Evolutionary conservation across 2,329 filamentous ascomycete species (phyloP), one percentile per base, ranked within the genome.

Genomic region (Sarocladium kiliense): DNA sequence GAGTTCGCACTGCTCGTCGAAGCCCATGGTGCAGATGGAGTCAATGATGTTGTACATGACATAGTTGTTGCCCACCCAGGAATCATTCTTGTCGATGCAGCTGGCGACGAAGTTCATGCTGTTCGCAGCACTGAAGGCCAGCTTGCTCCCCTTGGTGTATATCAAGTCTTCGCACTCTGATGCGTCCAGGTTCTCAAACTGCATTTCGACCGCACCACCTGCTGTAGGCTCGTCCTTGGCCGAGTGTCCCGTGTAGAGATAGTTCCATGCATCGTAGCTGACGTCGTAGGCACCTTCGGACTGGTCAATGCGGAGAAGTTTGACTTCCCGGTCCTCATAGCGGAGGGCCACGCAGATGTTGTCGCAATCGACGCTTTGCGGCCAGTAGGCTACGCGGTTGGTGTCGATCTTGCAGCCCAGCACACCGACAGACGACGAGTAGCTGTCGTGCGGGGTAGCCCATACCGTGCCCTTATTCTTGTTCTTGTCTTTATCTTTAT

Each of bases 241-340:
- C 2, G 71, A 70, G 54, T 74, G 56, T 55, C 77, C 77, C 0
- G 74, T 78, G 50, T 68, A 62, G n/a, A 85, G 77, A 60, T 80
- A 81, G 68, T 82, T 83, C 79, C 80, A 85, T 21, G 81, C 81
- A 61, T 84, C 81, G 71, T 84, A 85, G 63, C 72, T 76, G 64
- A 85, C 73, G 64, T 85, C 82, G 67, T 82, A 66, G 27, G 81
- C 81, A 55, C 80, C 80, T 55, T 73, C 71, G 0, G 80, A 84
- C 58, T 75, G 71, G 68, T 85, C 82, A 61, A 85, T 68, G 63
- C 77, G 78, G 39, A 85, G 74, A 47, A 90, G 81, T 58, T 82
- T 75, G 57, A 86, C 70, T 23, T 69, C 70, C 49, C 80, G 78
- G 56, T 70, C 76, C 30, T 70, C 65, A 66, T 78, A 74, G 44